These are phyloP conservation scores for Coniochaeta sp. DNA, from an alignment of 2,329 filamentous ascomycete genomes.

Conservation along the genomic window DNA sequence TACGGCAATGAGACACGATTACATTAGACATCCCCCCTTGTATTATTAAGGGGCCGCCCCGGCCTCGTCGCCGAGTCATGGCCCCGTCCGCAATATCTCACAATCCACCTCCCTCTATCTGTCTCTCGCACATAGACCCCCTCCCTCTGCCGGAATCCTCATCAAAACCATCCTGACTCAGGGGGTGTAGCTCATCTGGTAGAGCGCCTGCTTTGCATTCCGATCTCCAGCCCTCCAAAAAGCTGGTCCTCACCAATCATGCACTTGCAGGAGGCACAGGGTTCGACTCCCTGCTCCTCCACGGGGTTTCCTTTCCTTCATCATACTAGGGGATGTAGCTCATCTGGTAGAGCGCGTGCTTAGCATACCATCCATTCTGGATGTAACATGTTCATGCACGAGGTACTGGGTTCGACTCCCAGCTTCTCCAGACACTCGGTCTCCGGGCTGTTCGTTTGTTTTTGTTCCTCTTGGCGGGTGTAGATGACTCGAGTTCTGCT, in stretches of 20 bases:
- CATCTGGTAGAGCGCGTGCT: not conserved
- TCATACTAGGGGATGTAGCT: not conserved
- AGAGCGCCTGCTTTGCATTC: conserved; percentile 1
- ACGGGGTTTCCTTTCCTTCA: too few species aligned
- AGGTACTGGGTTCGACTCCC: conserved; percentile 1
- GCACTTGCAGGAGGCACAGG: not conserved
- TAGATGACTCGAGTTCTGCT: too few species aligned
- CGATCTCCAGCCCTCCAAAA: not conserved
- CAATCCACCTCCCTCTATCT: not conserved
- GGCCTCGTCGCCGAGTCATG: not conserved
- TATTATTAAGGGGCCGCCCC: too few species aligned
- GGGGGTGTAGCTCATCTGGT: conserved; percentile 1
- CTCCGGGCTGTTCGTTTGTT: not conserved
- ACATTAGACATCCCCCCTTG: too few species aligned
- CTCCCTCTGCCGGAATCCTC: not conserved
- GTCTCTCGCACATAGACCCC: not conserved
- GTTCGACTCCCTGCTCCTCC: conserved; percentile 1
- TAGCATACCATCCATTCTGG: not conserved
- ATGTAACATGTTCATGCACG: not conserved
- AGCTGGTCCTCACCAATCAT: too few species aligned
- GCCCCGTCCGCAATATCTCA: not conserved
- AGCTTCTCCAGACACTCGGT: not conserved
- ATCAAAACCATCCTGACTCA: not conserved
- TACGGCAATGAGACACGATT: too few species aligned
- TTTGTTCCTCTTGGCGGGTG: too few species aligned